Base-by-base conservation (phyloP, 2,329 filamentous ascomycete genomes). In the Cladosporium velox region DNA sequence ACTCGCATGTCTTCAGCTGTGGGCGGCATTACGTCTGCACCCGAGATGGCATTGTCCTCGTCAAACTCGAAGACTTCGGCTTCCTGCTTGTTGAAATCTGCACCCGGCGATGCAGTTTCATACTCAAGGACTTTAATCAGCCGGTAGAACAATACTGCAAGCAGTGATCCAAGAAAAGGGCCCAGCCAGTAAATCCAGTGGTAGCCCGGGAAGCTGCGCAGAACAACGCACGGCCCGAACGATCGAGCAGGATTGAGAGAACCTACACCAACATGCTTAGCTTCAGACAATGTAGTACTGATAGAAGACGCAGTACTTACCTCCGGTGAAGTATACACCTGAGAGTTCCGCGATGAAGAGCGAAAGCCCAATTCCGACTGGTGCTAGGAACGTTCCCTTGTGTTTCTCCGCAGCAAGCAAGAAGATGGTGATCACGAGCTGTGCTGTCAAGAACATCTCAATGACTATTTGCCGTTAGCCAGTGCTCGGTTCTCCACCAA, bases 141-240 rank as follows among this genome's bases (percentile, higher is more conserved):
- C 34, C 79, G 78, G 72, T 84, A 84, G 71, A 84, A 82, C n/a
- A 77, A 69, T 2, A 82, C 81, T 14, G 82, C 81, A 2, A 84
- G 65, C 14, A 82, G 65, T 3, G 81, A 72, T 21, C 82, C 82
- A 5, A 84, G 75, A 6, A 77, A 67, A 5, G 82, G 82, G 0
- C 82, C 82, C 55, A 83, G 66, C 82, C 82, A 84, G 73, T 84
- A 84, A 66, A 84, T 81, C 81, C 82, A 84, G 71, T 84, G 82
- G 67, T 82, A 79, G 52, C 74, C 70, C 5, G 79, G 75, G 70
- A 83, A 84, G 10, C 64, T 73, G 49, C 71, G 70, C 3, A 80
- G 74, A 34, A 80, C 74, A n/a, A 84, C 80, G 66, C 79, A 79
- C 24, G 82, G 82, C 26, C 80, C 82, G 69, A 84, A 81, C 1